These are phyloP conservation scores for Phytophthora cajani DNA, from an alignment of 352 stramenopile species.

Conservation along the genomic window DNA sequence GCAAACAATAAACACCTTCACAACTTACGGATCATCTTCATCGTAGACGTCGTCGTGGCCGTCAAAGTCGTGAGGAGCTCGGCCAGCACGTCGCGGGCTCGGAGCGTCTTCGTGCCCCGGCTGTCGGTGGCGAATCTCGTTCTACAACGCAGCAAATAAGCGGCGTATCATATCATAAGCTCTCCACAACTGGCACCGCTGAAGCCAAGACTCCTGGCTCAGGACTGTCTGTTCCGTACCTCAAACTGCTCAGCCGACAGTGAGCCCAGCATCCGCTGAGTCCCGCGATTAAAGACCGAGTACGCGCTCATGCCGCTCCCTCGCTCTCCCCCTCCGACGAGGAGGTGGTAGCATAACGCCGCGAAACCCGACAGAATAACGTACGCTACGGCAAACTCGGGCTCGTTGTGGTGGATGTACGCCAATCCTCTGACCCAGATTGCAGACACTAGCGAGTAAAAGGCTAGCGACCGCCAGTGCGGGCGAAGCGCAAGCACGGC, in stretches of 20 bases:
- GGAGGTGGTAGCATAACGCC: conserved; percentile 47
- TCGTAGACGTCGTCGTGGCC: conserved; percentile 40
- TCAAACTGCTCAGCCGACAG: conserved; percentile 87
- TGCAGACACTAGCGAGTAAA: conserved; percentile 18
- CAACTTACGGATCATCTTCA: conserved; percentile 56
- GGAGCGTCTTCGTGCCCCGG: conserved; percentile 34
- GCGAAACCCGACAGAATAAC: conserved; percentile 65
- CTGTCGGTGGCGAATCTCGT: conserved; percentile 77
- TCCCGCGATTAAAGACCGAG: conserved; percentile 81
- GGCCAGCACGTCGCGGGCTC: conserved; percentile 3
- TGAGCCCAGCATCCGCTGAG: conserved; percentile 76
- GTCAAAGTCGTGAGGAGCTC: conserved; percentile 10
- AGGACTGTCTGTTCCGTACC: conserved; percentile 31
- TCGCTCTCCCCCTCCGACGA: conserved; percentile 28
- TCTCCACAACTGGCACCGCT: background rate
- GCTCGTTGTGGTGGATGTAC: conserved; percentile 53
- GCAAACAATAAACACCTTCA: background rate
- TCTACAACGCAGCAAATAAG: conserved; percentile 39
- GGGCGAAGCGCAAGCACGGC: conserved; percentile 20
- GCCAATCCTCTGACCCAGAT: conserved; percentile 58
- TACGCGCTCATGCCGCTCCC: conserved; percentile 69
- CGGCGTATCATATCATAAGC: conserved; percentile 1
- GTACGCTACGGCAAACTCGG: conserved; percentile 70
- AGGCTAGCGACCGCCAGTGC: conserved; percentile 33
- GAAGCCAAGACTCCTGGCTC: background rate